phyloP scores from a whole-genome alignment of 2,329 filamentous ascomycete species.

The Neonectria magnoliae region DNA sequence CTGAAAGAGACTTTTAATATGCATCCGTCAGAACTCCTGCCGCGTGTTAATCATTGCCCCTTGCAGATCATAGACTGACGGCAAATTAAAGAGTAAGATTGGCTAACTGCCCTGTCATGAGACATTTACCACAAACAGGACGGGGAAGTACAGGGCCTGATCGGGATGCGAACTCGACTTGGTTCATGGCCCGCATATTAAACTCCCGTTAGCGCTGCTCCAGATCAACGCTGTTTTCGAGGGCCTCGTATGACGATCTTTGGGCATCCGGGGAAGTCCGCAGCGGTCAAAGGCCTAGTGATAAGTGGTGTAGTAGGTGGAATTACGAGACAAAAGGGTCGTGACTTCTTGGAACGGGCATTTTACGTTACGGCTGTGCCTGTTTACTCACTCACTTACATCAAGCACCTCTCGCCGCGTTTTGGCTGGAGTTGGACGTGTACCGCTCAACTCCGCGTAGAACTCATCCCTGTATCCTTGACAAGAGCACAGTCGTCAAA shows the following conservation, averaged over 20 bases:
- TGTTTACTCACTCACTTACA: too few relatives aligned
- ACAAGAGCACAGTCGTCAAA: background rate
- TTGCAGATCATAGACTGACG: slow-evolving; percentile 9
- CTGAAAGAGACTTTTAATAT: slow-evolving; percentile 28
- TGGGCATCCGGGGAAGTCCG: background rate
- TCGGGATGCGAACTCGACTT: slow-evolving; percentile 12
- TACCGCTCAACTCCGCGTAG: too few relatives aligned
- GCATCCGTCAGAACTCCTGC: background rate
- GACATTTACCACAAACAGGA: background rate
- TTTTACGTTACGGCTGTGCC: background rate
- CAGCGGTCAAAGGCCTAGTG: too few relatives aligned
- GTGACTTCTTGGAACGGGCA: background rate
- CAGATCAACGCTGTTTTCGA: slow-evolving; percentile 5
- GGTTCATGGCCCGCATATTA: slow-evolving; percentile 13
- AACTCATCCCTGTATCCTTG: background rate
- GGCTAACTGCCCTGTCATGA: background rate
- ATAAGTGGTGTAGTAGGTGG: too few relatives aligned
- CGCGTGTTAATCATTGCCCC: slow-evolving; percentile 14
- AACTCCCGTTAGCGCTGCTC: slow-evolving; percentile 4
- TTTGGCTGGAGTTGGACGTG: too few relatives aligned
- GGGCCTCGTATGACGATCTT: slow-evolving; percentile 4
- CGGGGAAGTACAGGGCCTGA: background rate
- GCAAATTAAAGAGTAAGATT: slow-evolving; percentile 11
- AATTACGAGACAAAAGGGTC: background rate
- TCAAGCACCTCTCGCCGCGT: too few relatives aligned